Evolutionary conservation across 1,284 basidiomycete species (phyloP).

Genomic region (Cryptococcus depauperatus): DNA sequence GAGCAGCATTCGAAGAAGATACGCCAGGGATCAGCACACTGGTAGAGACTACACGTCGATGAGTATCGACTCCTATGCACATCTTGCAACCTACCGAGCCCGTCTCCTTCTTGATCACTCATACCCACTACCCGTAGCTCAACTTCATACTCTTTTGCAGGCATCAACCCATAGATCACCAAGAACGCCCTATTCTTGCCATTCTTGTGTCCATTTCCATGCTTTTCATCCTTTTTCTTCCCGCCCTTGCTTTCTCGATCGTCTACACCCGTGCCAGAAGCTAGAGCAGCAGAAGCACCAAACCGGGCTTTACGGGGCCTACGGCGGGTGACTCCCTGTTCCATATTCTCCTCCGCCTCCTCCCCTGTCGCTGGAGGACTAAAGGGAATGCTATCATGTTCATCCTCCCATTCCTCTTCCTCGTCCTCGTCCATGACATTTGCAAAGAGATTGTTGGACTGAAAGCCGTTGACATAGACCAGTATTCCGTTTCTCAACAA

Average conservation of each 20-base stretch:
- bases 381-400: constrained; percentile 4
- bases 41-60: constrained; percentile 24
- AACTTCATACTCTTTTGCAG: constrained; percentile 44
- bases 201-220: constrained; percentile 7
- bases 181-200: constrained; percentile 42
- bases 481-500: constrained; percentile 43
- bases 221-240: constrained; percentile 12
- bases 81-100: constrained; percentile 2
- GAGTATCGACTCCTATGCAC: too few relatives aligned
- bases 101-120: constrained; percentile 15
- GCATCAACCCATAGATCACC: constrained; percentile 42
- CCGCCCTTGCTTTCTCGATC: too few relatives aligned
- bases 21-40: constrained; percentile 36
- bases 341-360: constrained; percentile 16
- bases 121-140: constrained; percentile 43
- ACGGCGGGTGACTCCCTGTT: constrained; percentile 18
- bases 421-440: constrained; percentile 41
- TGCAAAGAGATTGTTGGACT: constrained; percentile 43
- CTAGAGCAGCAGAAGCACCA: constrained; percentile 16
- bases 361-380: constrained; percentile 2
- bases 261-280: neutral
- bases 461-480: constrained; percentile 42
- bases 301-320: constrained; percentile 26
- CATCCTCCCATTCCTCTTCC: constrained; percentile 24
- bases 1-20: constrained; percentile 16